phyloP scores from a whole-genome alignment of 345 rosid genomes.

The Lepidium aucheri region DNA sequence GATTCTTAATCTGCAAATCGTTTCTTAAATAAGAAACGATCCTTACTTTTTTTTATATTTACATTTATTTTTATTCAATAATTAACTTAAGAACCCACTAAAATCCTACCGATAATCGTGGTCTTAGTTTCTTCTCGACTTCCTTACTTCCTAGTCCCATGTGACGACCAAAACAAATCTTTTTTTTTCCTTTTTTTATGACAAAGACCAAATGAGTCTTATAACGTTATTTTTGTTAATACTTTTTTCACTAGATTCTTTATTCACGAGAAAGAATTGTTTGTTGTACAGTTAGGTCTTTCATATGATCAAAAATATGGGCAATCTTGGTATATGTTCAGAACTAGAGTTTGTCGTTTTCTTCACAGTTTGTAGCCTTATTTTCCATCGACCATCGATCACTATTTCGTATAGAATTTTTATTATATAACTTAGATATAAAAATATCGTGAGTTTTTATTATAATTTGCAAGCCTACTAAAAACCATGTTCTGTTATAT shows the following conservation, averaged over 20 bases:
- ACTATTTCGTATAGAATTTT: background rate
- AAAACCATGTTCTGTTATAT: background rate
- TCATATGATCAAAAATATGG: background rate
- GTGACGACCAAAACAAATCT: slow-evolving; percentile 24
- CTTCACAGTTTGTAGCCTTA: background rate
- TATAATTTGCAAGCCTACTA: background rate
- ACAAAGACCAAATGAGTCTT: slow-evolving; percentile 12
- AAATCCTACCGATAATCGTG: no score
- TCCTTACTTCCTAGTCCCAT: slow-evolving; percentile 16
- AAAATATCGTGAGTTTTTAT: background rate
- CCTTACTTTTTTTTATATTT: no score
- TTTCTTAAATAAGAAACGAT: no score
- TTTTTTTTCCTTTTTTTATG: background rate
- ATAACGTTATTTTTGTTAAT: no score
- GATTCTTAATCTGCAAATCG: no score
- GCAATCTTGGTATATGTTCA: background rate
- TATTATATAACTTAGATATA: background rate
- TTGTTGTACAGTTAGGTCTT: slow-evolving; percentile 1
- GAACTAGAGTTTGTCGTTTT: background rate
- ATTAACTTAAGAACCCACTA: no score
- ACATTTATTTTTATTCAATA: no score
- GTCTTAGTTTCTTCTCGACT: background rate
- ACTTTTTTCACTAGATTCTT: slow-evolving; percentile 28
- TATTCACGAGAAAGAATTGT: slow-evolving; percentile 8
- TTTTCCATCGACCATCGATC: slow-evolving; percentile 3